Evolutionary conservation across 2,329 filamentous ascomycete genomes (phyloP).

Genomic region (Microsporum ferrugineum): DNA sequence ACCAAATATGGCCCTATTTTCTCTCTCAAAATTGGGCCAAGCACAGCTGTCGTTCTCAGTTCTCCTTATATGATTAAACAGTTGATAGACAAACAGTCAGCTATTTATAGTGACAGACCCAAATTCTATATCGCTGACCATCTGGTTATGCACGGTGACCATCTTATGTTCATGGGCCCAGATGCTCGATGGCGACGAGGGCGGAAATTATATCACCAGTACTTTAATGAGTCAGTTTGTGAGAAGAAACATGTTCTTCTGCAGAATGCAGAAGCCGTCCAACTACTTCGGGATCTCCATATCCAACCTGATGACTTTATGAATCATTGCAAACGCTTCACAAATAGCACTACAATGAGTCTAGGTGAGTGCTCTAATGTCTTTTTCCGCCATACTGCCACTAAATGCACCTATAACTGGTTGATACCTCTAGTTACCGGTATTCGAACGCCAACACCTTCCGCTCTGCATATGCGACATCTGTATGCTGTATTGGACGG

Average conservation of each 20-base stretch:
- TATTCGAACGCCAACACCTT: background rate
- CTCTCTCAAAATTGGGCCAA: slow-evolving; percentile 41
- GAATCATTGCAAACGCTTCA: background rate
- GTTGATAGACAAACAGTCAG: slow-evolving; percentile 40
- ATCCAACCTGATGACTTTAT: slow-evolving; percentile 9
- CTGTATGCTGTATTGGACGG: slow-evolving; percentile 4
- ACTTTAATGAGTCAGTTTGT: background rate
- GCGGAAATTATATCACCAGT: background rate
- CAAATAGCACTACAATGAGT: background rate
- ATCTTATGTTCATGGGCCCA: slow-evolving; percentile 9
- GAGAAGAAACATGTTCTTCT: slow-evolving; percentile 10
- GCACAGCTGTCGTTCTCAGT: slow-evolving; percentile 38
- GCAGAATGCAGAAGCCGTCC: slow-evolving; percentile 7
- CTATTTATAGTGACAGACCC: slow-evolving; percentile 40
- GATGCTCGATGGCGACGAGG: slow-evolving; percentile 8
- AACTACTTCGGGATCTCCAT: slow-evolving; percentile 13
- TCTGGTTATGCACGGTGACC: background rate
- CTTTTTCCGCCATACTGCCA: background rate
- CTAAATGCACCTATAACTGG: background rate
- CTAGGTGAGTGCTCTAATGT: background rate
- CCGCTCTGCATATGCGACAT: background rate
- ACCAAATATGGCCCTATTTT: slow-evolving; percentile 43
- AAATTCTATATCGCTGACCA: slow-evolving; percentile 31
- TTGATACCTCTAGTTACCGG: background rate
- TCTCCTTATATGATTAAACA: slow-evolving; percentile 40